Conservation (phyloP, 164 flowering plant species). For the Chimonanthus praecox region DNA sequence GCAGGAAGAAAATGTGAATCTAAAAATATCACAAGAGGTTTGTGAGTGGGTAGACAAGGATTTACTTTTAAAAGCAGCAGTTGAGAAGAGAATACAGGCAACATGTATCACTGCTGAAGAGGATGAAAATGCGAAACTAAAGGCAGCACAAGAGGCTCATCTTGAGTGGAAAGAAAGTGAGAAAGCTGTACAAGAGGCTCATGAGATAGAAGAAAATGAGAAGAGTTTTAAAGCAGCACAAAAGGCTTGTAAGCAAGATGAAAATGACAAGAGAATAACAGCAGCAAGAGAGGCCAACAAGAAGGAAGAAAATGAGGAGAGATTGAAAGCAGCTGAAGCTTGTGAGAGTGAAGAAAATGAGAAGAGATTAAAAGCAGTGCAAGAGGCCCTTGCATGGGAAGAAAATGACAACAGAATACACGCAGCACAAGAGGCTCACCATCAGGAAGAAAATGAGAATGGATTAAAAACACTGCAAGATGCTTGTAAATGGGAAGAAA, state of each 20-base stretch:
- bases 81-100: too few species aligned
- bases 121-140: too few species aligned
- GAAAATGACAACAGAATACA: conserved; percentile 15
- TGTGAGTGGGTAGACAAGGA: too few species aligned
- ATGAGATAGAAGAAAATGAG: conserved; percentile 10
- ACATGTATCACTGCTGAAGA: too few species aligned
- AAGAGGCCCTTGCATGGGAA: conserved; percentile 7
- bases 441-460: conserved; percentile 10
- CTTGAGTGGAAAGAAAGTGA: too few species aligned
- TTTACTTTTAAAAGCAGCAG: too few species aligned
- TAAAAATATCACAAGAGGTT: too few species aligned
- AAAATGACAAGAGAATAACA: conserved; percentile 10
- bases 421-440: conserved; percentile 6
- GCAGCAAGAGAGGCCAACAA: conserved; percentile 10
- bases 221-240: conserved; percentile 11
- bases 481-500: conserved; percentile 5
- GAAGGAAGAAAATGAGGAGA: conserved; percentile 16
- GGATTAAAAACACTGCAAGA: conserved; percentile 11
- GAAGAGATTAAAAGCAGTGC: conserved; percentile 5
- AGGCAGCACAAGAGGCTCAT: neutral
- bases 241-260: conserved; percentile 8
- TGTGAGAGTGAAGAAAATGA: conserved; percentile 6
- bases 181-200: conserved; percentile 4
- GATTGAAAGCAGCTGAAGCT: conserved; percentile 6
- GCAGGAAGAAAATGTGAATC: too few species aligned